A percentile compares a stretch with the other conserved stretches of the same genome.
Evolutionary conservation across 805 yeast species (phyloP).

Genomic region (Zygosaccharomyces gambellarensis): DNA sequence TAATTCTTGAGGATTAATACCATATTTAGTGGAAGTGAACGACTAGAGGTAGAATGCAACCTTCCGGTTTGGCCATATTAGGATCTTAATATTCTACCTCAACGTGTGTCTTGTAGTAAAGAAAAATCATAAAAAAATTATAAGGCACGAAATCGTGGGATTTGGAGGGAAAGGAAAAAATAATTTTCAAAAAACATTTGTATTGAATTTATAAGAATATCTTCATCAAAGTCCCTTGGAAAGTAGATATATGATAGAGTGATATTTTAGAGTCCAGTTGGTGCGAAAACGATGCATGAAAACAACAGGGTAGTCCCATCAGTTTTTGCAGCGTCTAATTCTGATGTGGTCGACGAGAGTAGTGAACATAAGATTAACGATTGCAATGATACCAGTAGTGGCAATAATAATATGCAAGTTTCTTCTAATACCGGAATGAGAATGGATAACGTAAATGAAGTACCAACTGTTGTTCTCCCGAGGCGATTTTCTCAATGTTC

Average conservation of each 20-base stretch:
- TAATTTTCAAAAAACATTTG: neutral
- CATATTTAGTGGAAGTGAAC: too few relatives aligned
- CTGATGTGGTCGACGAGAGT: neutral
- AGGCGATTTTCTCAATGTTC: slow-evolving; percentile 56
- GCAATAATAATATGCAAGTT: slow-evolving; percentile 1
- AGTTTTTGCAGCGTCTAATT: slow-evolving; percentile 1
- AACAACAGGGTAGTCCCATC: slow-evolving; percentile 4
- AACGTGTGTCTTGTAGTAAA: neutral
- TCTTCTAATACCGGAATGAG: neutral
- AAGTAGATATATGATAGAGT: neutral
- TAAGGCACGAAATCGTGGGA: neutral
- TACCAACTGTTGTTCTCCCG: slow-evolving; percentile 29
- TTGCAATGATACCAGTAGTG: neutral
- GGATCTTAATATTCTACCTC: neutral
- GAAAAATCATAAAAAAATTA: neutral
- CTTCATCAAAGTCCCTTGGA: neutral
- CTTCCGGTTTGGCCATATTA: neutral
- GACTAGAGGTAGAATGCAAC: neutral
- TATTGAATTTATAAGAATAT: neutral
- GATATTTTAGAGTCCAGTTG: neutral
- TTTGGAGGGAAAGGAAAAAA: neutral
- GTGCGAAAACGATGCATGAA: slow-evolving; percentile 1
- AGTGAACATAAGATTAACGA: too few relatives aligned
- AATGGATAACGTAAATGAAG: slow-evolving; percentile 6
- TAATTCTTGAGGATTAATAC: too few relatives aligned